Evolutionary conservation across 192 early-diverging fungal genomes (phyloP).

Genomic region (Gonapodya sp.): DNA sequence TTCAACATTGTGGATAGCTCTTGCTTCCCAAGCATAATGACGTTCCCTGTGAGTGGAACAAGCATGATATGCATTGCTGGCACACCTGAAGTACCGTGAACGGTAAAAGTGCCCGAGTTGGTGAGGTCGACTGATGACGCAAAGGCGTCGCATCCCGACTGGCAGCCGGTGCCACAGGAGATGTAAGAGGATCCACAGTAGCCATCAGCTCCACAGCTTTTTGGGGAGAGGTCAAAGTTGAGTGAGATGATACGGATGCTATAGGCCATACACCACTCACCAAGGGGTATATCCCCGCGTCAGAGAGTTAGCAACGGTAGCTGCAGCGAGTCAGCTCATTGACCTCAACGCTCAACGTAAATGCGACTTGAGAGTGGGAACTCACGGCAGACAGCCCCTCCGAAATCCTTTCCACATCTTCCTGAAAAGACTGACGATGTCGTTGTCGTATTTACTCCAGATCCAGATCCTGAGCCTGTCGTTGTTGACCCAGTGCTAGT

Average conservation of each 20-base stretch:
- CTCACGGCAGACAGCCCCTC: background rate
- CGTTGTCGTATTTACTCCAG: background rate
- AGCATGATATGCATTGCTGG: background rate
- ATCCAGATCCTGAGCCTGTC: background rate
- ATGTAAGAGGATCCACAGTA: background rate
- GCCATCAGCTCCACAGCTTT: background rate
- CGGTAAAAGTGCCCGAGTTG: background rate
- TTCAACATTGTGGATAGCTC: background rate
- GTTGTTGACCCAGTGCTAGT: background rate
- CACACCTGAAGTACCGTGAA: background rate
- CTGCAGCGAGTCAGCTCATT: background rate
- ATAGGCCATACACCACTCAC: too few relatives aligned
- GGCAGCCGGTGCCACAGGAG: background rate
- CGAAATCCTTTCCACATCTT: background rate
- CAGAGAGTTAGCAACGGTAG: background rate
- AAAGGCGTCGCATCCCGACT: background rate
- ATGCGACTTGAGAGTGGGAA: background rate
- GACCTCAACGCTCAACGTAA: background rate
- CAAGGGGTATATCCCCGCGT: background rate
- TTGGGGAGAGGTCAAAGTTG: too few relatives aligned
- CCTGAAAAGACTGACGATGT: background rate
- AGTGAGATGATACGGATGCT: too few relatives aligned
- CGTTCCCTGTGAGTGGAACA: background rate
- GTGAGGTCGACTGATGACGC: background rate
- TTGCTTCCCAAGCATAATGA: background rate